Conservation (phyloP, 2,329 filamentous ascomycete species). For the Seiridium cupressi region DNA sequence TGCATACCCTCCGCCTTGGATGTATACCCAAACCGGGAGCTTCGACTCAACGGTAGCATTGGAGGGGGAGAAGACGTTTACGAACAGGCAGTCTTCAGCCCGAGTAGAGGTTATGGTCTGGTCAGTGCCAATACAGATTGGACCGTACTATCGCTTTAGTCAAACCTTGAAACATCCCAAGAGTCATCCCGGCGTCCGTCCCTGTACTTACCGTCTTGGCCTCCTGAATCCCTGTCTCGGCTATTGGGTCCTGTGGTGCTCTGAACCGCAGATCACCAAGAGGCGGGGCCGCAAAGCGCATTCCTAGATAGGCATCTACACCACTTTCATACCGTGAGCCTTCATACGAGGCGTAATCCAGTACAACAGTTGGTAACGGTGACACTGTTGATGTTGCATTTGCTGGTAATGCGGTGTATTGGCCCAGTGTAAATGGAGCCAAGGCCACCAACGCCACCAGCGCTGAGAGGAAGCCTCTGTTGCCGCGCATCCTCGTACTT, state of each 20-base stretch:
- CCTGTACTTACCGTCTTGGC: not conserved
- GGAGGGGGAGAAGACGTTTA: conserved; percentile 59
- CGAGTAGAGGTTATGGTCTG: conserved; percentile 8
- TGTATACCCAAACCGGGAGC: conserved; percentile 57
- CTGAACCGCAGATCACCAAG: conserved; percentile 4
- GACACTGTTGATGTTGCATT: not conserved
- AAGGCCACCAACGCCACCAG: not conserved
- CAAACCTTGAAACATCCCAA: not conserved
- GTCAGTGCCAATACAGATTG: conserved; percentile 7
- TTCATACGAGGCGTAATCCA: conserved; percentile 1
- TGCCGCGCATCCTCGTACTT: not conserved
- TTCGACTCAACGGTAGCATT: conserved; percentile 41
- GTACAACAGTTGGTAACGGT: not conserved
- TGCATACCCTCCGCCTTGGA: conserved; percentile 59
- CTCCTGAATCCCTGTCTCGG: not conserved
- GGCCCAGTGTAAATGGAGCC: not conserved
- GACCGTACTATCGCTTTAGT: not conserved
- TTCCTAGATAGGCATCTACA: conserved; percentile 8
- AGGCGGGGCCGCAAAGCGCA: conserved; percentile 8
- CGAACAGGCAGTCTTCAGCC: conserved; percentile 64
- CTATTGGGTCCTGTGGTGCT: conserved; percentile 4
- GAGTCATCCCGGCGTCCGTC: not conserved
- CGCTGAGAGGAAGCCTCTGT: not conserved
- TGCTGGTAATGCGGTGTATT: not conserved
- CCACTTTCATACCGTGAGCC: not conserved